Percentiles rank a stretch among this genome's conserved stretches.
Evolutionary conservation across 2,329 filamentous ascomycete species (phyloP).

Genomic region (Aureobasidium subglaciale): DNA sequence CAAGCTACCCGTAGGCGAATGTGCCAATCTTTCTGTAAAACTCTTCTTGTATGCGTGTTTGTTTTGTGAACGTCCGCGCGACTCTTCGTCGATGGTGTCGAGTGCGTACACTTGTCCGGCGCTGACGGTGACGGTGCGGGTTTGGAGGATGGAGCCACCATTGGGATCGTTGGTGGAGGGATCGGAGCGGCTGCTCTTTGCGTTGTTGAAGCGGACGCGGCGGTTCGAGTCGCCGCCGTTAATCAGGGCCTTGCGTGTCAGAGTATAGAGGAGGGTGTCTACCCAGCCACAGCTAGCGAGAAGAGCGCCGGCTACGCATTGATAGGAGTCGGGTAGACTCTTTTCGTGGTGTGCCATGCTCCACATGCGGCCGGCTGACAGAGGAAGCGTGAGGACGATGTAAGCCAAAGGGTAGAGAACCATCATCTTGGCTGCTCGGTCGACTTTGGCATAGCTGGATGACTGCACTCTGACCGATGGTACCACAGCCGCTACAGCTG

Average conservation of each 20-base stretch:
- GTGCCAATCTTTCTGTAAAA: slow-evolving; percentile 1
- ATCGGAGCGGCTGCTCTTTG: slow-evolving; percentile 17
- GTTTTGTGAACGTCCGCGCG: not conserved
- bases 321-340: slow-evolving; percentile 31
- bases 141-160: slow-evolving; percentile 24
- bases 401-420: slow-evolving; percentile 63
- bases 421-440: slow-evolving; percentile 48
- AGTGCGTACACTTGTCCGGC: slow-evolving; percentile 8
- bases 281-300: slow-evolving; percentile 55
- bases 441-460: slow-evolving; percentile 20
- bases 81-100: slow-evolving; percentile 5
- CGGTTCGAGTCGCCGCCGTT: slow-evolving; percentile 14
- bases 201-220: not conserved
- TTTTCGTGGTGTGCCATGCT: slow-evolving; percentile 47
- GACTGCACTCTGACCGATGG: slow-evolving; percentile 8
- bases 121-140: slow-evolving; percentile 22
- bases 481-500: slow-evolving; percentile 21
- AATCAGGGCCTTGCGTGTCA: slow-evolving; percentile 42
- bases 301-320: slow-evolving; percentile 48
- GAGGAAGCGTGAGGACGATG: slow-evolving; percentile 59
- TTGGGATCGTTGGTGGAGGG: slow-evolving; percentile 9
- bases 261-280: slow-evolving; percentile 51
- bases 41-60: slow-evolving; percentile 3
- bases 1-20: slow-evolving; percentile 16
- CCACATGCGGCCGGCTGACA: slow-evolving; percentile 57